A percentile compares a stretch with the other conserved stretches of the same genome.
phyloP scores from a whole-genome alignment of 164 flowering plant species.

The Vitis riparia region DNA sequence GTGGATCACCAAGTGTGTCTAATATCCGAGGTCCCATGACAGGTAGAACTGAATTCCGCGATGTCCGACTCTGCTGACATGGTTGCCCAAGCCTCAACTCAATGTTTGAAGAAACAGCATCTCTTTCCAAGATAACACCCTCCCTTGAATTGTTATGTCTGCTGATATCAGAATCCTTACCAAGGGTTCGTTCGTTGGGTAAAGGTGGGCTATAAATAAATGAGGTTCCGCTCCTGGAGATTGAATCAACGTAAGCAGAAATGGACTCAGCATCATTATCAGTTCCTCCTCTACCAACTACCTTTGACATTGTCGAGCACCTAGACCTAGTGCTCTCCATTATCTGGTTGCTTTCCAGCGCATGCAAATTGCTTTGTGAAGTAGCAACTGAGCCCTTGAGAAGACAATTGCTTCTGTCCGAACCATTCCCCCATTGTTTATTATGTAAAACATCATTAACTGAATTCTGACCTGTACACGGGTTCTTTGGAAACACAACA shows the following conservation, averaged over 20 bases:
- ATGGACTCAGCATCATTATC: constrained; percentile 28
- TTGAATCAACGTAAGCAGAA: constrained; percentile 24
- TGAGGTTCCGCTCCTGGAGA: constrained; percentile 20
- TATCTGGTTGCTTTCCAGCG: constrained; percentile 17
- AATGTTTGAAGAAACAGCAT: constrained; percentile 43
- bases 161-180: constrained; percentile 17
- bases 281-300: constrained; percentile 16
- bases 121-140: constrained; percentile 20
- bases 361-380: constrained; percentile 18
- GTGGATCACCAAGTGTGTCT: constrained; percentile 17
- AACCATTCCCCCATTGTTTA: constrained; percentile 21
- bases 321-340: constrained; percentile 18
- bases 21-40: constrained; percentile 19
- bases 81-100: constrained; percentile 81
- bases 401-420: constrained; percentile 19
- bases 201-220: constrained; percentile 15
- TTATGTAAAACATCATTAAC: constrained; percentile 15
- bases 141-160: constrained; percentile 20
- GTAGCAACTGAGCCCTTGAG: constrained; percentile 18
- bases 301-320: constrained; percentile 19
- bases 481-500: constrained; percentile 16
- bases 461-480: constrained; percentile 14
- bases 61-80: constrained; percentile 36
- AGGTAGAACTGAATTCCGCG: constrained; percentile 24
- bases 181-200: constrained; percentile 20